Conservation (phyloP, 371 early-diverging fungal species). For the Circinella minor region DNA sequence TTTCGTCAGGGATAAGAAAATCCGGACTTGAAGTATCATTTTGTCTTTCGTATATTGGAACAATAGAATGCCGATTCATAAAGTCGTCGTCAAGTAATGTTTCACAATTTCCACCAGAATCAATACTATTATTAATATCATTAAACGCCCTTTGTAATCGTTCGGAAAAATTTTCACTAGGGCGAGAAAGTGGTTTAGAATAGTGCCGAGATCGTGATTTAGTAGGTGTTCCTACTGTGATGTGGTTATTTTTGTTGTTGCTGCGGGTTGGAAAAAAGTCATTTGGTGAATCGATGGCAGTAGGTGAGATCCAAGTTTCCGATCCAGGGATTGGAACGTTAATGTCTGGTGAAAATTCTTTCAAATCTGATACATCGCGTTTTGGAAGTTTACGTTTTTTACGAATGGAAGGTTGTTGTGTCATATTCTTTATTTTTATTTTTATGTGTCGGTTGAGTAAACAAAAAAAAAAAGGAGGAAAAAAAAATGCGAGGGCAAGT, state of each 20-base stretch:
- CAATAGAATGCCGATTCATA: not conserved
- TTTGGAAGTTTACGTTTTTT: constrained; percentile 3
- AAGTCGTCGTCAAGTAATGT: not conserved
- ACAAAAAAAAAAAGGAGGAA: no score
- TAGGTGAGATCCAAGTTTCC: not conserved
- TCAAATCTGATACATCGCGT: not conserved
- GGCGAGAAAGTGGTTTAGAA: not conserved
- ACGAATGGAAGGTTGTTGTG: not conserved
- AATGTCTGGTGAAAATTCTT: not conserved
- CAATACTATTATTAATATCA: not conserved
- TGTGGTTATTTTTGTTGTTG: not conserved
- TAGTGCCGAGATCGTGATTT: not conserved
- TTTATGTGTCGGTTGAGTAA: no score
- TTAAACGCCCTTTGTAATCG: not conserved
- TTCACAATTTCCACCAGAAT: not conserved
- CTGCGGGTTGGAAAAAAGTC: not conserved
- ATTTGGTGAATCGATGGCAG: not conserved
- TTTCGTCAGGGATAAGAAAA: not conserved
- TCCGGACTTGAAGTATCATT: not conserved
- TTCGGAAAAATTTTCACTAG: constrained; percentile 1
- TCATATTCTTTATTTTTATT: no score
- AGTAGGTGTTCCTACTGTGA: not conserved
- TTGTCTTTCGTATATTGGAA: not conserved
- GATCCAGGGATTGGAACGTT: constrained; percentile 4
- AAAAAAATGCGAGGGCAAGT: no score